Evolutionary conservation across 2,329 filamentous ascomycete genomes (phyloP), one percentile per base, ranked within the genome.

Genomic region (Didymella segeticola): DNA sequence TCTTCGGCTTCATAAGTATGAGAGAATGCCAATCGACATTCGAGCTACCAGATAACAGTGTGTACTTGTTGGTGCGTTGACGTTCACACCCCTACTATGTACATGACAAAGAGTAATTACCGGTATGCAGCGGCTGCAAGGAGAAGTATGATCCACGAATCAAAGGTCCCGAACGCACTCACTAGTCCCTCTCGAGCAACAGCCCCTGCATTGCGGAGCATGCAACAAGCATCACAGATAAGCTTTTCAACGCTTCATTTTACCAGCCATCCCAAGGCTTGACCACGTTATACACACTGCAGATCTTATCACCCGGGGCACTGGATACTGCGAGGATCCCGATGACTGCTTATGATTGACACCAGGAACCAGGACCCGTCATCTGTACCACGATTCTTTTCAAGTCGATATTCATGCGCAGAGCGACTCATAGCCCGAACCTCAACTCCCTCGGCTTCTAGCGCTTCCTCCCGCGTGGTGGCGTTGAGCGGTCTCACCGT

Each of bases 211-310:
- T 45, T 25, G 19, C 11, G 34, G 22, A n/a, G 20, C 20, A n/a
- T 15, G 17, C 23, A 19, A 17, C 23, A 47, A 53, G 37, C 37
- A 30, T 47, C 14, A 14, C 2, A n/a, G 15, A 43, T 20, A 53
- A 47, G 50, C 50, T 38, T 53, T 43, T 27, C 15, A 12, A 47
- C 37, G 50, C 50, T 37, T 43, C 43, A 26, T 53, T 36, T 43
- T 43, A 36, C 37, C 36, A 20, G 19, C 14, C 19, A 37, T 26
- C n/a, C 11, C 14, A 37, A 37, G 27, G 43, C 50, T 47, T 47
- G 37, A 47, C 37, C 15, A n/a, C 11, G 12, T 31, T 25, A 10
- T 9, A 37, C 20, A 38, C 19, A 25, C 12, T 26, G 43, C 37
- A 43, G 37, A 53, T 53, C 50, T 11, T 43, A 23, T 30, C 11